Evolutionary conservation across 805 yeast genomes (phyloP), one percentile per base, ranked within the genome.

Genomic region (Cyberlindnera amylophila): DNA sequence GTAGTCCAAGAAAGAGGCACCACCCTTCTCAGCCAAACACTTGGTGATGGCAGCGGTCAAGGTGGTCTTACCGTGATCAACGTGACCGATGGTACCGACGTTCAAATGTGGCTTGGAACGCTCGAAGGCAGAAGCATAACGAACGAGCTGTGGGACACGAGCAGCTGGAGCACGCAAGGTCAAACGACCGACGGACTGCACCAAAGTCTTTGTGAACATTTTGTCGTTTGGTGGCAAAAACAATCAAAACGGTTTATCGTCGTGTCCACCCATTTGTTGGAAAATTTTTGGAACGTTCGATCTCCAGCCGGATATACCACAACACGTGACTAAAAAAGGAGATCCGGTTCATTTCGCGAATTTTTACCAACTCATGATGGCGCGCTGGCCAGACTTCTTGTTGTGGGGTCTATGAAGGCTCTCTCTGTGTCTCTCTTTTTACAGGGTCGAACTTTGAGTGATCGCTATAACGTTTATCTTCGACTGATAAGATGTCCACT

Each of bases 41-140:
- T 93, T 91, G 72, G 98, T 91, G 75, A 91, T 90, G 60, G 98
- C 98, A 53, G 98, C 99, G 47, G 99, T 93, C 64, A 91, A 77
- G 42, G 98, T 90, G 59, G 98, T 90, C 73, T 91, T 91, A 70
- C 99, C 99, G 71, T 91, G 98, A 74, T 91, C 99, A 54, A 91
- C 98, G 69, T 91, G 98, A 55, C 98, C 98, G 66, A 91, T 91
- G 65, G 98, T 91, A 73, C 98, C 99, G 57, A 91, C 78, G 72
- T 91, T 91, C 57, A 91, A 82, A 66, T 91, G 98, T 38, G 98
- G 98, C 75, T 93, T 93, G 56, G 89, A 75, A 74, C 99, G 91
- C 69, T 85, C 86, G 65, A 91, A 93, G 38, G 91, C 77, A 38
- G 83, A 76, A 50, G 95, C 95, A 37, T 55, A 42, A 52, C 58